Conservation (phyloP, 2,329 filamentous ascomycete genomes). For the Fusarium algeriense region DNA sequence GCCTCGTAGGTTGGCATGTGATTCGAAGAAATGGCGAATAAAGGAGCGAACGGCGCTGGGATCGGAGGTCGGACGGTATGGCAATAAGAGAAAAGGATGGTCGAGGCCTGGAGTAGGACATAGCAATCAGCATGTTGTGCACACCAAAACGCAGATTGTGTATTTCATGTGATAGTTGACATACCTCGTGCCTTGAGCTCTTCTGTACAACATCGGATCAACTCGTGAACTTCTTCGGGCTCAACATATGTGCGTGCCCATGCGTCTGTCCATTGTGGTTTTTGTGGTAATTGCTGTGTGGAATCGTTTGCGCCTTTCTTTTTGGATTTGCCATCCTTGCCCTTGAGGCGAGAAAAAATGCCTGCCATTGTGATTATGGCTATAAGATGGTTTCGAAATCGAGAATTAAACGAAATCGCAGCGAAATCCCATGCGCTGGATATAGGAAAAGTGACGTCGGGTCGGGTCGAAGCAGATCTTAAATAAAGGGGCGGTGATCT, state of each 20-base stretch:
- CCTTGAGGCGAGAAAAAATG: constrained; percentile 76
- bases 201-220: constrained; percentile 85
- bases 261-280: constrained; percentile 88
- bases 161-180: constrained; percentile 47
- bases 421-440: constrained; percentile 27
- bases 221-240: constrained; percentile 90
- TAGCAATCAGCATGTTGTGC: constrained; percentile 36
- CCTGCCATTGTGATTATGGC: constrained; percentile 62
- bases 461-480: constrained; percentile 19
- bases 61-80: constrained; percentile 93
- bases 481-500: constrained; percentile 38
- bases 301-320: constrained; percentile 73
- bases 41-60: constrained; percentile 93
- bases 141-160: constrained; percentile 1
- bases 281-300: constrained; percentile 67
- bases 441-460: constrained; percentile 29
- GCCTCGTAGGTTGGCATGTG: constrained; percentile 72
- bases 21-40: constrained; percentile 90
- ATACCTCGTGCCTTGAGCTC: constrained; percentile 96
- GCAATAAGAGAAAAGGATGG: constrained; percentile 90
- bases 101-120: constrained; percentile 74
- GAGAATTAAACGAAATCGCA: constrained; percentile 18
- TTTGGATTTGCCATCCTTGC: constrained; percentile 76
- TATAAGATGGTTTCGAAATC: constrained; percentile 16
- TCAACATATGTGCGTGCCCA: constrained; percentile 86